phyloP scores from a whole-genome alignment of 306 rosid species.

The Vigna trinervia region DNA sequence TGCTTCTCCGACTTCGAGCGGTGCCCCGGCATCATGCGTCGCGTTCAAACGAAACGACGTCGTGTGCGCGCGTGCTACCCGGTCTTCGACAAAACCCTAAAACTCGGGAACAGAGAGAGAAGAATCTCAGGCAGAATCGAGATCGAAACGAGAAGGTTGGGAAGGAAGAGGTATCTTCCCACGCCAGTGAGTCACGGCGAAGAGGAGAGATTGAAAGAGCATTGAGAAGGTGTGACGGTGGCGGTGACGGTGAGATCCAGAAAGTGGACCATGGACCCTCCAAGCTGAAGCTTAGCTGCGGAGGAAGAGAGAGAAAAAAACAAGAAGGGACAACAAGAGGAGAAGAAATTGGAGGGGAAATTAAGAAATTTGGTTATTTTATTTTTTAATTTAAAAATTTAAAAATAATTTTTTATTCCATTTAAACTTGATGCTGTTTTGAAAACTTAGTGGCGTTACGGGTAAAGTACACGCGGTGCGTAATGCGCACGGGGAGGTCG shows the following conservation, averaged over 20 bases:
- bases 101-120: not conserved
- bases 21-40: slow-evolving; percentile 69
- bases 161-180: slow-evolving; percentile 14
- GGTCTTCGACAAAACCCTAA: slow-evolving; percentile 57
- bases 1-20: slow-evolving; percentile 87
- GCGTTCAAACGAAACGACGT: slow-evolving; percentile 34
- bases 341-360: slow-evolving; percentile 52
- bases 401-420: not conserved
- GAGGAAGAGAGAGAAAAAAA: slow-evolving; percentile 41
- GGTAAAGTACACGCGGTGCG: slow-evolving; percentile 48
- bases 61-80: not conserved
- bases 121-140: slow-evolving; percentile 3
- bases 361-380: not conserved
- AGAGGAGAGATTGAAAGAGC: slow-evolving; percentile 23
- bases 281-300: slow-evolving; percentile 52
- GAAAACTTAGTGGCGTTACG: slow-evolving; percentile 19
- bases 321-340: slow-evolving; percentile 42
- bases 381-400: not conserved
- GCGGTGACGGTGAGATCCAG: slow-evolving; percentile 47
- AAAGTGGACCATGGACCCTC: slow-evolving; percentile 59
- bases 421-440: slow-evolving; percentile 33
- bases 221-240: slow-evolving; percentile 40
- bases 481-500: slow-evolving; percentile 53
- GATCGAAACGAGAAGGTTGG: slow-evolving; percentile 35
- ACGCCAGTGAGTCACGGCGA: not conserved